Percentiles rank a stretch among this genome's conserved stretches.
Conservation (phyloP, 371 early-diverging fungal genomes). For the Catenaria anguillulae region DNA sequence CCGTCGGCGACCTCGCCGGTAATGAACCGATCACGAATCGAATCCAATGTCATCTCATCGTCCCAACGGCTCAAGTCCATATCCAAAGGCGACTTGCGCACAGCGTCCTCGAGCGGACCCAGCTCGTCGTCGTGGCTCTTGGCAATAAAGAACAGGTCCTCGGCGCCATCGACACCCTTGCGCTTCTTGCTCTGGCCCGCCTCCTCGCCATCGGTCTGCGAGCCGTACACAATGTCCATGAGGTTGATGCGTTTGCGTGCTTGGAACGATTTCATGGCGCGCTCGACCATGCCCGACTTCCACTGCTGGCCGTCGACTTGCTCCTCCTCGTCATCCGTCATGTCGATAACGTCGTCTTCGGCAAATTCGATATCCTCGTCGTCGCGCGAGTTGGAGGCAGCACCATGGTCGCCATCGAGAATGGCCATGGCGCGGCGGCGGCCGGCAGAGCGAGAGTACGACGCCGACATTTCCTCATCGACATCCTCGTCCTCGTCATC, state of each 20-base stretch:
- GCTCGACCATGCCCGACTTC: slow-evolving; percentile 53
- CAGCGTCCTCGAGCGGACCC: not conserved
- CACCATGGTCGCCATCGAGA: slow-evolving; percentile 3
- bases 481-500: slow-evolving; percentile 13
- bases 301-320: slow-evolving; percentile 34
- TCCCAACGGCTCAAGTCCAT: slow-evolving; percentile 51
- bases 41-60: slow-evolving; percentile 52
- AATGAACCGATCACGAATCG: slow-evolving; percentile 63
- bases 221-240: slow-evolving; percentile 69
- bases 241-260: slow-evolving; percentile 38
- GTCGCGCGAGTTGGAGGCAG: slow-evolving; percentile 7
- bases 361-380: slow-evolving; percentile 19
- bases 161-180: slow-evolving; percentile 29
- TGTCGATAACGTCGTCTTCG: slow-evolving; percentile 11
- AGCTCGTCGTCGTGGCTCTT: not conserved
- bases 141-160: slow-evolving; percentile 33
- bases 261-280: slow-evolving; percentile 42
- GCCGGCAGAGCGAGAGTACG: not conserved
- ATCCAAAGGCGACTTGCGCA: slow-evolving; percentile 9
- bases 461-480: not conserved
- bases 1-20: slow-evolving; percentile 50
- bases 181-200: not conserved
- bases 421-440: not conserved
- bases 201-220: slow-evolving; percentile 13
- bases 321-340: slow-evolving; percentile 12